Conservation (phyloP, 75 land plant genomes). For the Picea sitchensis region DNA sequence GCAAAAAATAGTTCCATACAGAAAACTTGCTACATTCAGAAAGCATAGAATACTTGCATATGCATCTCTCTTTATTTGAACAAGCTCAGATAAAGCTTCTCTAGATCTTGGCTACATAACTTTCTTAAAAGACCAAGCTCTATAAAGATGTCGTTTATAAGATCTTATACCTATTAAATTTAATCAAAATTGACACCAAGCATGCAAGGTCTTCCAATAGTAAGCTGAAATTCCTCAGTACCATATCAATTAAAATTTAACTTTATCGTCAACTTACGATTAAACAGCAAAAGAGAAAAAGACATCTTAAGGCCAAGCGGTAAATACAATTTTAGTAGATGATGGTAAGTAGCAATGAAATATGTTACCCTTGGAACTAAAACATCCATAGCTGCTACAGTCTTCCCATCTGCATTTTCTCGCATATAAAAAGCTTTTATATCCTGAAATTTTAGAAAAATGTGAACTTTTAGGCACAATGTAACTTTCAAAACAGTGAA, state of each 20-base stretch:
- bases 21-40: no score
- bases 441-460: conserved; percentile 45
- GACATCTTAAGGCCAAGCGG: not conserved
- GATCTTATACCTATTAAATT: no score
- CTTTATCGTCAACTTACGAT: not conserved
- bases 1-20: no score
- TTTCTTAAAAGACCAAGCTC: no score
- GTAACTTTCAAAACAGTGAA: not conserved
- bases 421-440: conserved; percentile 99
- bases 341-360: not conserved
- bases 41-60: no score
- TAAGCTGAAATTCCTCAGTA: not conserved
- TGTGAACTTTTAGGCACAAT: not conserved
- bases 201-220: not conserved
- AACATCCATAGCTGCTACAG: conserved; percentile 99
- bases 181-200: not conserved
- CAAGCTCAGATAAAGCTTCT: no score
- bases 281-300: not conserved
- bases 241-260: not conserved
- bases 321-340: not conserved
- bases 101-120: no score
- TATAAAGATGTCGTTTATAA: no score
- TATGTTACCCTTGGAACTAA: conserved; percentile 87
- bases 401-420: conserved; percentile 92
- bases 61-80: no score